Evolutionary conservation across 306 rosid species (phyloP).

Genomic region (Lathyrus sativus): DNA sequence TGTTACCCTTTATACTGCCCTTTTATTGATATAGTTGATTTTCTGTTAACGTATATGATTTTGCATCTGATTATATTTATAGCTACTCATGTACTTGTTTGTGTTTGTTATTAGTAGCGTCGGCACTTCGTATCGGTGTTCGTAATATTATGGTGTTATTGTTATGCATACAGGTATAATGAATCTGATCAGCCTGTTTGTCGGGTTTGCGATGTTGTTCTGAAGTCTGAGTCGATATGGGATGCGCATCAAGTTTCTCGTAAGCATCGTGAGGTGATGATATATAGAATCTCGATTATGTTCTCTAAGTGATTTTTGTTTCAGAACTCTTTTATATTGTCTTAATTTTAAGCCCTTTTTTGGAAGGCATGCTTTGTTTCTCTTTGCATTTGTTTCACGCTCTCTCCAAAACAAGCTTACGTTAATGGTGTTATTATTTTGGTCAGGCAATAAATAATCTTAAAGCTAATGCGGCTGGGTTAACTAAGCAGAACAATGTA

Average conservation of each 20-base stretch:
- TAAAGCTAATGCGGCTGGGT: constrained; percentile 72
- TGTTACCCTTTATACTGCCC: not conserved
- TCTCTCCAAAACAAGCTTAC: constrained; percentile 24
- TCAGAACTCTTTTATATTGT: not conserved
- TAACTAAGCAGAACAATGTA: constrained; percentile 45
- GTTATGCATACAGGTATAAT: constrained; percentile 65
- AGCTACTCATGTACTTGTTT: constrained; percentile 7
- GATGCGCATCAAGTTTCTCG: constrained; percentile 87
- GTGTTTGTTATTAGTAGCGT: constrained; percentile 13
- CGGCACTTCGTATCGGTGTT: not conserved
- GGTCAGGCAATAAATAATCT: constrained; percentile 66
- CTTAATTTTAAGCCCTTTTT: not conserved
- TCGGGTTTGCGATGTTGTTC: constrained; percentile 70
- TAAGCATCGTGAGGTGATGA: constrained; percentile 86
- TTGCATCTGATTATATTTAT: constrained; percentile 8
- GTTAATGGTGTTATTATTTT: constrained; percentile 28
- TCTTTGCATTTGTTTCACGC: constrained; percentile 11
- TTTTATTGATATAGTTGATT: constrained; percentile 29
- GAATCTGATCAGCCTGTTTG: constrained; percentile 84
- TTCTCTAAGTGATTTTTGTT: not conserved
- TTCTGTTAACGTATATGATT: not conserved
- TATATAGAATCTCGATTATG: constrained; percentile 7
- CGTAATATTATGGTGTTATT: not conserved
- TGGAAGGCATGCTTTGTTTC: not conserved
- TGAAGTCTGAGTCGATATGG: constrained; percentile 78